Percentiles rank a stretch among this genome's conserved stretches.
Conservation (phyloP, 306 rosid species). For the Elaeagnus macrophylla region DNA sequence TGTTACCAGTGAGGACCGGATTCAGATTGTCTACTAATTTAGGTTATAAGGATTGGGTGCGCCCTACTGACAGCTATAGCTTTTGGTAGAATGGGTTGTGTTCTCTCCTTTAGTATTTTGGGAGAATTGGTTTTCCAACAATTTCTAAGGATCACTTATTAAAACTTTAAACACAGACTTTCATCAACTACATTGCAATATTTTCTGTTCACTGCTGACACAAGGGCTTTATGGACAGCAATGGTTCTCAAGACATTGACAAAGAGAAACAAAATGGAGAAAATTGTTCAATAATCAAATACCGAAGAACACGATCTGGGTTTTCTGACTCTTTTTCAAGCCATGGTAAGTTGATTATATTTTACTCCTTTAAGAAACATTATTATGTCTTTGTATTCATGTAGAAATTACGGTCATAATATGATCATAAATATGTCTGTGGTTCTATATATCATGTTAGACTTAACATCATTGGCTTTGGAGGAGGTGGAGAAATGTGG, state of each 20-base stretch:
- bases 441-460: conserved; percentile 21
- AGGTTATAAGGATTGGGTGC: too few relatives aligned
- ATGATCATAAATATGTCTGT: background rate
- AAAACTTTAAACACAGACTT: too few relatives aligned
- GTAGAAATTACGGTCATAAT: background rate
- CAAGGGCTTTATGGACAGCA: conserved; percentile 39
- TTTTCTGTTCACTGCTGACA: conserved; percentile 15
- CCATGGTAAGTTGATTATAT: conserved; percentile 28
- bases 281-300: conserved; percentile 6
- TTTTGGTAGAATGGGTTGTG: too few relatives aligned
- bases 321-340: conserved; percentile 55
- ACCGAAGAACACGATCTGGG: conserved; percentile 38
- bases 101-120: too few relatives aligned
- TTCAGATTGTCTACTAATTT: too few relatives aligned
- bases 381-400: background rate
- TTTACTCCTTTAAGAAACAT: background rate
- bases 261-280: conserved; percentile 26
- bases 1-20: too few relatives aligned
- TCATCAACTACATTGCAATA: conserved; percentile 15
- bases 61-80: too few relatives aligned
- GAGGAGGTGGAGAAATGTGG: conserved; percentile 30
- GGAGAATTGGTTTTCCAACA: too few relatives aligned
- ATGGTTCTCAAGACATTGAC: conserved; percentile 7
- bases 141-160: too few relatives aligned
- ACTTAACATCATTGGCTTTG: conserved; percentile 31